A percentile compares a stretch with the other conserved stretches of the same genome.
Evolutionary conservation across 139 green algal genomes (phyloP).

Genomic region (Mesotaenium endlicherianum): DNA sequence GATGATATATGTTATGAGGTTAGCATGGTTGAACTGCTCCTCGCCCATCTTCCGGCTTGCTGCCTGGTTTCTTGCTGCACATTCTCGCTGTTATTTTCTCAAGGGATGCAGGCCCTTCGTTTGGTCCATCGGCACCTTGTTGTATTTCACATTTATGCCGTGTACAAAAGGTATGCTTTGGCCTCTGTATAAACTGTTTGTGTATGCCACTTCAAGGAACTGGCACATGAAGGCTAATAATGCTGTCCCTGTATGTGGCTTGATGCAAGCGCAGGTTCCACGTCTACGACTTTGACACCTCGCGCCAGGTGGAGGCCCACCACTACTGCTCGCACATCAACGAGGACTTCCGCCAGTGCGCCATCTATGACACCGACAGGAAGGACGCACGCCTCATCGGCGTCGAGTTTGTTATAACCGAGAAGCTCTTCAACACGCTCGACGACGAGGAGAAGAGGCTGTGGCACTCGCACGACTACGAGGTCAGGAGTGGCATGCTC

Average conservation of each 20-base stretch:
- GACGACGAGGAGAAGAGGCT: constrained; percentile 32
- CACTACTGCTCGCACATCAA: constrained; percentile 6
- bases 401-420: constrained; percentile 20
- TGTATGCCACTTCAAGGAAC: no score
- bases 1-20: no score
- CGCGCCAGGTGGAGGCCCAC: constrained; percentile 3
- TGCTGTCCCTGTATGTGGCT: no score
- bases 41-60: no score
- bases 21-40: no score
- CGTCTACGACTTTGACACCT: neutral
- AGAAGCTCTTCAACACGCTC: neutral
- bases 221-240: no score
- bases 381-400: constrained; percentile 5
- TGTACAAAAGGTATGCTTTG: no score
- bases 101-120: no score
- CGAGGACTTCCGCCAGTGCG: constrained; percentile 28
- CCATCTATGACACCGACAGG: constrained; percentile 16
- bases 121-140: no score
- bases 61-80: neutral
- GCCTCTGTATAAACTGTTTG: no score
- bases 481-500: neutral
- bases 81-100: neutral
- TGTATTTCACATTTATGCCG: no score
- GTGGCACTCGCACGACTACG: constrained; percentile 26
- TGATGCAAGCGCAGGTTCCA: neutral